A percentile compares a stretch with the other conserved stretches of the same genome.
Conservation (phyloP, 1,284 basidiomycete genomes). For the Gastroboletus turbinatus region DNA sequence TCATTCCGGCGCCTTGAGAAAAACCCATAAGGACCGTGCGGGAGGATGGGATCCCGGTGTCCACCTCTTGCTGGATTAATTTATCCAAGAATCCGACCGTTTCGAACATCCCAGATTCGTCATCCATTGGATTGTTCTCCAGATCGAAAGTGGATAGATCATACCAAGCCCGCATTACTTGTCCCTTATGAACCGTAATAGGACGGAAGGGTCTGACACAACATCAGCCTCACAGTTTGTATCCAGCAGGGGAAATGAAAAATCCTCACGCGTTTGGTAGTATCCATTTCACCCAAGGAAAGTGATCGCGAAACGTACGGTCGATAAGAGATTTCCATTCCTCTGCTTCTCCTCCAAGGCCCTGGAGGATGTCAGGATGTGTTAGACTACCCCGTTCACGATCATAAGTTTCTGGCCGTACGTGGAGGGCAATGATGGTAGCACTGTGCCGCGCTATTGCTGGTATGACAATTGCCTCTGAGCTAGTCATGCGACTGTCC, state of each 20-base stretch:
- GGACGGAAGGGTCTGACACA: background rate
- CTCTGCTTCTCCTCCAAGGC: background rate
- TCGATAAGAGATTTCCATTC: background rate
- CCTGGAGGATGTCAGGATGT: slow-evolving; percentile 1
- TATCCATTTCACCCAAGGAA: slow-evolving; percentile 3
- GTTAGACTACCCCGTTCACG: background rate
- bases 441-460: slow-evolving; percentile 2
- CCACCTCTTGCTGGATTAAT: slow-evolving; percentile 4
- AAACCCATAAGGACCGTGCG: slow-evolving; percentile 4
- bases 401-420: background rate
- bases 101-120: slow-evolving; percentile 5
- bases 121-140: background rate
- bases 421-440: background rate
- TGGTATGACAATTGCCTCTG: background rate
- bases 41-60: slow-evolving; percentile 1
- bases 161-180: slow-evolving; percentile 6
- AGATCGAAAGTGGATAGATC: slow-evolving; percentile 5
- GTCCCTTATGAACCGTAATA: background rate
- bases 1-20: slow-evolving; percentile 8
- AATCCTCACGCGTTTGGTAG: slow-evolving; percentile 3
- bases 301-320: background rate
- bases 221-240: background rate
- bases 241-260: background rate
- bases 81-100: background rate
- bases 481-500: background rate